phyloP scores from a whole-genome alignment of 2,329 filamentous ascomycete genomes.

The Penicillium hordei region DNA sequence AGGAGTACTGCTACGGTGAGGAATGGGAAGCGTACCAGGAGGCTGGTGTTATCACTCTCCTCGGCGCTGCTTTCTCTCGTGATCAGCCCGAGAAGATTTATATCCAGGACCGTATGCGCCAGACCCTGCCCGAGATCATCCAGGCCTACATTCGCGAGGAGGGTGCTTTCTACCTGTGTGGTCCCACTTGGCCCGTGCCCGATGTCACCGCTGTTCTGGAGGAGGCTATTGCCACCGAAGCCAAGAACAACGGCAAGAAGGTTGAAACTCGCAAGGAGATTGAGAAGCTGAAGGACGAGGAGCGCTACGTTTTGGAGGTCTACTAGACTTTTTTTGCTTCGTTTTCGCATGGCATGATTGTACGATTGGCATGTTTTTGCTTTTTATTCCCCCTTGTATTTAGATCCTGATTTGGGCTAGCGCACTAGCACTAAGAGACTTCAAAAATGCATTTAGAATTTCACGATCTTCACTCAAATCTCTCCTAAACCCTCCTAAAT shows the following conservation, averaged over 20 bases:
- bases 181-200: constrained; percentile 96
- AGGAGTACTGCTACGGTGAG: constrained; percentile 98
- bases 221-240: constrained; percentile 82
- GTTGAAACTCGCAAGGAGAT: constrained; percentile 86
- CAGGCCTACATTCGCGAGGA: constrained; percentile 83
- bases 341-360: constrained; percentile 14
- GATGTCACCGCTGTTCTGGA: constrained; percentile 92
- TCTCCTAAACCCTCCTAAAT: too few species aligned
- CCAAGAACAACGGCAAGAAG: constrained; percentile 68
- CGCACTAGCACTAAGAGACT: constrained; percentile 17
- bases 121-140: constrained; percentile 78
- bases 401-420: constrained; percentile 26
- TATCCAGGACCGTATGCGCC: constrained; percentile 96
- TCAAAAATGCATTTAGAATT: constrained; percentile 17
- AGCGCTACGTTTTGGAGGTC: constrained; percentile 92
- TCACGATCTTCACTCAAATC: not conserved
- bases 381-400: constrained; percentile 20
- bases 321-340: constrained; percentile 59
- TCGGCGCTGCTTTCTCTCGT: constrained; percentile 91
- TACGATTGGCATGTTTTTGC: constrained; percentile 17
- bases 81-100: constrained; percentile 99
- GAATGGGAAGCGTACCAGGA: constrained; percentile 99
- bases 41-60: constrained; percentile 88
- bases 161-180: constrained; percentile 94
- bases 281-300: constrained; percentile 93